Base-by-base conservation (phyloP, 139 green algal genomes). In the Picochlorum sp. region DNA sequence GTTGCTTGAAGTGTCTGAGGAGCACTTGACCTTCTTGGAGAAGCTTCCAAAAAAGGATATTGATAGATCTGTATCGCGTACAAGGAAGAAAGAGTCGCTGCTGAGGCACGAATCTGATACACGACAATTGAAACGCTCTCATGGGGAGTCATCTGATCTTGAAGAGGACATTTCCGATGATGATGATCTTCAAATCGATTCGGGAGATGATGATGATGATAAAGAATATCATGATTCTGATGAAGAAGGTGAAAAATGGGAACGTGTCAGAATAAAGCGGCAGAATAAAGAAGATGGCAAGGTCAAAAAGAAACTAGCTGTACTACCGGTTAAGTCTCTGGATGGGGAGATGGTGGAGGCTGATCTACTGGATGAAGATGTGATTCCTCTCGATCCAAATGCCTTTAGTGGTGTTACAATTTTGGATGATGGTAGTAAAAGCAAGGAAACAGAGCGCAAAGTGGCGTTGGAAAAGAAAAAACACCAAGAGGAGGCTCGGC, bases 261-360 rank as follows among this genome's bases (percentile, higher is more conserved):
- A 39, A 16, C 14, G 33, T 28, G 29, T 25, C 9, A 20, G 14
- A 18, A 30, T 3, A 28, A 54, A 29, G 28, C 5, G 37, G 2
- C 14, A 37, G 7, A 2, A 9, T 16, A 37, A 55, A 35, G 6
- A n/a, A 40, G 63, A 51, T 13, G 22, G 2, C 1, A 60, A 64
- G 16, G n/a, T n/a, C 24, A 56, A 13, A 9, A 31, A 20, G 20
- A 33, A 47, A 47, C 22, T n/a, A n/a, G n/a, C 7, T 60, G 18
- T 55, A 5, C 72, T 87, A 26, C 80, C 80, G 16, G 39, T 83
- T 30, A 87, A 87, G 43, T 75, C 72, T 2, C 20, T 67, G 5
- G 57, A 68, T 4, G 80, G 80, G 0, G 50, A 72, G 4, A 41
- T 87, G 3, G 22, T 82, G 12, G n/a, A 53, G 22, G 12, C 9